Evolutionary conservation across 164 flowering plant species (phyloP).

Genomic region (Vitis rotundifolia): DNA sequence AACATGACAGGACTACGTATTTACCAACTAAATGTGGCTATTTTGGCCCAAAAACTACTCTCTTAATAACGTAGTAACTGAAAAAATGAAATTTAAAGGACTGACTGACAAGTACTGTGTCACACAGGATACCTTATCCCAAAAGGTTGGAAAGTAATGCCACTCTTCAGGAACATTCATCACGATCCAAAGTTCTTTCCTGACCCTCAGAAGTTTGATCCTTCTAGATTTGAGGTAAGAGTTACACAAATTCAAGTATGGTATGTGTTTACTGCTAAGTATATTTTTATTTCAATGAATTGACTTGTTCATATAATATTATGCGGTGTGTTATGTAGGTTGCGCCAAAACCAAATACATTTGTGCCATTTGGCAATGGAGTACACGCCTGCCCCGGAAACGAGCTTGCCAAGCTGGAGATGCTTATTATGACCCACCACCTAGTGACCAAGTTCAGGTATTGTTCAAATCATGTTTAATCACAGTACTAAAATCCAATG

Average conservation of each 20-base stretch:
- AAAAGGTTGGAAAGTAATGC: conserved; percentile 97
- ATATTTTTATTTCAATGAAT: neutral
- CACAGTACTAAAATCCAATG: no score
- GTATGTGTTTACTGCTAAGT: neutral
- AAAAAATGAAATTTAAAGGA: neutral
- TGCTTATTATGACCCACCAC: conserved; percentile 60
- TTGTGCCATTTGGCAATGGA: conserved; percentile 79
- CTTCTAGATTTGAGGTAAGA: conserved; percentile 85
- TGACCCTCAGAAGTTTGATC: conserved; percentile 78
- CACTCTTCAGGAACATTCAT: conserved; percentile 89
- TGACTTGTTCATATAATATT: neutral
- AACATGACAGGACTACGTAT: neutral
- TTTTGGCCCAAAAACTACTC: no score
- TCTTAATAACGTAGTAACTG: neutral
- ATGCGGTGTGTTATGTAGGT: conserved; percentile 32
- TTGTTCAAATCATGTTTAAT: neutral
- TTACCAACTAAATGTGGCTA: neutral
- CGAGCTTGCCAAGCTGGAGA: conserved; percentile 83
- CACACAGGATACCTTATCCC: conserved; percentile 82
- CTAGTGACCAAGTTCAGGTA: conserved; percentile 75
- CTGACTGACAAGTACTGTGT: conserved; percentile 1
- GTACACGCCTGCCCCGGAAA: conserved; percentile 80
- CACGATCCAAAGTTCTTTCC: conserved; percentile 70
- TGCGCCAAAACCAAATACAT: conserved; percentile 72
- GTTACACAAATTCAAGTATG: neutral